Base-by-base conservation (phyloP, 2,329 filamentous ascomycete species). In the Hypoxylon sp. region DNA sequence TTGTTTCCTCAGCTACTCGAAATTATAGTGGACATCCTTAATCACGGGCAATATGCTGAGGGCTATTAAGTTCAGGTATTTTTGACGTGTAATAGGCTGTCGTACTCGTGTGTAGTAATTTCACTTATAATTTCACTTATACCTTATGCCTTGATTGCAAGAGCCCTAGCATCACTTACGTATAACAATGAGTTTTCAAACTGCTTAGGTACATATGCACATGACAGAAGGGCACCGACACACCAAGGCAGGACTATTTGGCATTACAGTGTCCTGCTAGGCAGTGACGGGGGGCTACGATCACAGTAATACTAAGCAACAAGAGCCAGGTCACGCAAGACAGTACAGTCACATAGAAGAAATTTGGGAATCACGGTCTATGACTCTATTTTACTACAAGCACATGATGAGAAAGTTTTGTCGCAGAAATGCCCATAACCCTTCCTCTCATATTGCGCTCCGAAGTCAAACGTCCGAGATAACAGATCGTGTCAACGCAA, bases 371-470 rank as follows among this genome's bases (percentile, higher is more conserved):
- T 67, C 68, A 71, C 64, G 71, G 69, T 73, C 71, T 73, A 73
- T 73, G 80, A 81, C 80, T 84, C 81, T 83, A 83, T 78, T 80
- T 80, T 80, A 77, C 76, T 78, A 79, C 69, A 77, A 79, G 78
- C 80, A 83, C 81, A 82, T 78, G 73, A 78, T 78, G 78, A 81
- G 77, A 78, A 78, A 76, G 76, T 78, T 73, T 75, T 77, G 70
- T 78, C 69, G 73, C 72, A 75, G 63, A 75, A 75, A 77, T 80
- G 74, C 75, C 78, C 76, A 70, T 74, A 73, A 73, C 67, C 72
- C 57, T 69, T 79, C 75, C 78, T 81, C 79, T 80, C 80, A 81
- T 79, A 77, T 78, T 78, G 79, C 80, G 78, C 77, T 76, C 78
- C 75, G 60, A 74, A 77, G 76, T 76, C 78, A 78, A 75, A 78